phyloP scores from a whole-genome alignment of 768 basidiomycete genomes.

The Pleurotus citrinopileatus region DNA sequence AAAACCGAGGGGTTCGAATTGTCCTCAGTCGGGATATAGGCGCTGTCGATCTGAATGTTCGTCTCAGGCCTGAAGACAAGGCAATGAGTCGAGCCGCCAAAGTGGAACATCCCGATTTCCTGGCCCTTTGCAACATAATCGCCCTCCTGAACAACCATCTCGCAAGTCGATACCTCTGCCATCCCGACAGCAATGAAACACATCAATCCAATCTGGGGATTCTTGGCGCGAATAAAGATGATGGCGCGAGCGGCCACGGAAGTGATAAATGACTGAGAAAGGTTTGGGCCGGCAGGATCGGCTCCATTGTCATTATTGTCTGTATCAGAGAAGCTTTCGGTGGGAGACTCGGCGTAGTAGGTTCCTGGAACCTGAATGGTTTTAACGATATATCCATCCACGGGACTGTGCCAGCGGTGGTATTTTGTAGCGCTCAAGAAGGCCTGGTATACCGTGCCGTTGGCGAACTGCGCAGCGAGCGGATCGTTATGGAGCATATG shows the following conservation, averaged over 20 bases:
- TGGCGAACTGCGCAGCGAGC: conserved; percentile 38
- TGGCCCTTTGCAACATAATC: conserved; percentile 49
- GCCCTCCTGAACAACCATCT: conserved; percentile 43
- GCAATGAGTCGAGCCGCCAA: conserved; percentile 54
- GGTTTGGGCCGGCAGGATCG: conserved; percentile 16
- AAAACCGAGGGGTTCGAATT: neutral
- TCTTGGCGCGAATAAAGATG: conserved; percentile 54
- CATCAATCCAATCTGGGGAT: conserved; percentile 51
- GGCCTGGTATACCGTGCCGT: conserved; percentile 53
- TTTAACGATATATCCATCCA: conserved; percentile 41
- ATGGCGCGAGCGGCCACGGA: conserved; percentile 46
- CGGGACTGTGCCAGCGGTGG: conserved; percentile 64
- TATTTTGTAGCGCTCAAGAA: conserved; percentile 55
- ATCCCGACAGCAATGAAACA: conserved; percentile 60
- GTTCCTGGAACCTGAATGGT: conserved; percentile 46
- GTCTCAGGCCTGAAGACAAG: conserved; percentile 38
- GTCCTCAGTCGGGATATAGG: neutral
- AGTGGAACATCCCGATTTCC: conserved; percentile 61
- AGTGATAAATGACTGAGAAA: conserved; percentile 40
- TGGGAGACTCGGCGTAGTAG: conserved; percentile 40
- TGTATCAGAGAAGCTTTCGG: neutral
- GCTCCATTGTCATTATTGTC: neutral
- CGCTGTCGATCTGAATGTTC: conserved; percentile 4
- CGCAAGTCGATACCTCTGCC: conserved; percentile 61
- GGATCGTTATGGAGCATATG: conserved; percentile 49